Conservation (phyloP, 805 yeast species). For the Saccharomyces jurei region DNA sequence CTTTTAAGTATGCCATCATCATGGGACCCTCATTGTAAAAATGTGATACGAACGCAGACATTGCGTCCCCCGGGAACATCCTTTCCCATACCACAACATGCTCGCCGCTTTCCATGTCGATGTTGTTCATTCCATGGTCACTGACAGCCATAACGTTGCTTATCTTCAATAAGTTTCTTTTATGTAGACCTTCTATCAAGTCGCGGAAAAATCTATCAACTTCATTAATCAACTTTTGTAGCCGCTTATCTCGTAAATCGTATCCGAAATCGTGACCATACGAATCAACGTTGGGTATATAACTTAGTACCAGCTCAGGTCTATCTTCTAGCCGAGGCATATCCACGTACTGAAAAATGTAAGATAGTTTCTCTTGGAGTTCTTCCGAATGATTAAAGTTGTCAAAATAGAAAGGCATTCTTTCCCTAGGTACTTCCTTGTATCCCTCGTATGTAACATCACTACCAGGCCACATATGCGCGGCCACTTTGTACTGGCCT, state of each 20-base stretch:
- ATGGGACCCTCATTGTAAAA: slow-evolving; percentile 12
- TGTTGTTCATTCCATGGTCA: slow-evolving; percentile 92
- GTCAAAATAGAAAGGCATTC: slow-evolving; percentile 47
- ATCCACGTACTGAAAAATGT: slow-evolving; percentile 64
- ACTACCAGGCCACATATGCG: slow-evolving; percentile 95
- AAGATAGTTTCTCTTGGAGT: slow-evolving; percentile 40
- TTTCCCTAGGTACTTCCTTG: slow-evolving; percentile 32
- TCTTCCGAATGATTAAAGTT: slow-evolving; percentile 55
- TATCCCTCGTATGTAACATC: slow-evolving; percentile 43
- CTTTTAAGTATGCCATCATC: slow-evolving; percentile 2
- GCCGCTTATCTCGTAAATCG: slow-evolving; percentile 1
- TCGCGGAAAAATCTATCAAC: slow-evolving; percentile 59
- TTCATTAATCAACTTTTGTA: slow-evolving; percentile 29
- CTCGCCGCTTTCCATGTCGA: slow-evolving; percentile 37
- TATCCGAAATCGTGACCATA: slow-evolving; percentile 71
- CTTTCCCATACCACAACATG: slow-evolving; percentile 67
- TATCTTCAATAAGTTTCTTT: slow-evolving; percentile 51
- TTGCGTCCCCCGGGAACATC: slow-evolving; percentile 39
- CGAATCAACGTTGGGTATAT: slow-evolving; percentile 76
- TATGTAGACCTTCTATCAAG: slow-evolving; percentile 38
- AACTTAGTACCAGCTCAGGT: slow-evolving; percentile 69
- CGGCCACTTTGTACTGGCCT: slow-evolving; percentile 20
- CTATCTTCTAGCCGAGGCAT: slow-evolving; percentile 35
- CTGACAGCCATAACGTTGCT: slow-evolving; percentile 71
- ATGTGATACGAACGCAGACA: slow-evolving; percentile 2